Evolutionary conservation across 768 basidiomycete species (phyloP).

Genomic region (Agrocybe pediades): DNA sequence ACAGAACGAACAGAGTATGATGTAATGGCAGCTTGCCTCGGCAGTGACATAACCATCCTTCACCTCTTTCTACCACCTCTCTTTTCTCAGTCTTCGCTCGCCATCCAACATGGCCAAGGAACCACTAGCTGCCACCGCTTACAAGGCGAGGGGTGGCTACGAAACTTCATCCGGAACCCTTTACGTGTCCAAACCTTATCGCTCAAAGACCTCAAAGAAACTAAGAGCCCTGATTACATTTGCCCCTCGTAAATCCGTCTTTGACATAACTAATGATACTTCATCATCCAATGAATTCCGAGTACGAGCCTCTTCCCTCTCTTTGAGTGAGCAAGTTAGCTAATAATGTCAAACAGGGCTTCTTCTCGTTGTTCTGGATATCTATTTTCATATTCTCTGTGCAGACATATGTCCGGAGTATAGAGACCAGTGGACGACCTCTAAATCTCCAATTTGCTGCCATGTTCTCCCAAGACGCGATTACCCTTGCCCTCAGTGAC

Average conservation of each 20-base stretch:
- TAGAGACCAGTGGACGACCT: slow-evolving; percentile 76
- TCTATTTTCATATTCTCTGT: slow-evolving; percentile 82
- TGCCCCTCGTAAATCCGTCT: slow-evolving; percentile 79
- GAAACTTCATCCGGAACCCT: slow-evolving; percentile 65
- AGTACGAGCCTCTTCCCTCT: slow-evolving; percentile 36
- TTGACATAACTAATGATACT: slow-evolving; percentile 78
- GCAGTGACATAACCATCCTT: not conserved
- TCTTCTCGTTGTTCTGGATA: slow-evolving; percentile 95
- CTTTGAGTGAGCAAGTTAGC: not conserved
- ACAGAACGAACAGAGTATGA: not conserved
- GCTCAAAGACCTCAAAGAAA: slow-evolving; percentile 73
- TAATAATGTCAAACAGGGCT: slow-evolving; percentile 56
- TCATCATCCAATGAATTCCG: slow-evolving; percentile 86
- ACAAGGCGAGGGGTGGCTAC: slow-evolving; percentile 44
- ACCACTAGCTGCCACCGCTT: slow-evolving; percentile 3
- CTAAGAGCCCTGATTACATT: slow-evolving; percentile 85
- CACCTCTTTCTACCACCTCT: not conserved
- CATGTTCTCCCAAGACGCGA: slow-evolving; percentile 85
- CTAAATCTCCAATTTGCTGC: slow-evolving; percentile 80
- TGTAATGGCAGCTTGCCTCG: not conserved
- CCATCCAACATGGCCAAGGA: not conserved
- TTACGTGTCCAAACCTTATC: slow-evolving; percentile 75
- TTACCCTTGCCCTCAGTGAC: slow-evolving; percentile 83
- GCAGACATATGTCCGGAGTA: slow-evolving; percentile 74
- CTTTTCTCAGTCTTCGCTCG: not conserved